Base-by-base conservation (phyloP, 2,329 filamentous ascomycete genomes). In the Knufia fluminis region DNA sequence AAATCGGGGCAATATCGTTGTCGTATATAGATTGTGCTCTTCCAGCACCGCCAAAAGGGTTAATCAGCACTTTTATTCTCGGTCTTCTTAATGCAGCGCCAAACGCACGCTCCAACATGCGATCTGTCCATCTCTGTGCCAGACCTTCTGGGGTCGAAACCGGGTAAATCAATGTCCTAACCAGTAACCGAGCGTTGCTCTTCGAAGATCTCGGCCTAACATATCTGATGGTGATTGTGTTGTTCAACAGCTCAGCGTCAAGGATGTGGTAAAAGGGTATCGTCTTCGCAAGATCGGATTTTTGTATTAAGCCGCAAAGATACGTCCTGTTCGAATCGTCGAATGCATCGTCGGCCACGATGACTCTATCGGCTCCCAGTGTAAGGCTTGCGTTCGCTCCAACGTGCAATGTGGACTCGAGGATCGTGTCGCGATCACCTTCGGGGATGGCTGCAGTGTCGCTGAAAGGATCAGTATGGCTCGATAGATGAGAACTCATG, bases 11-110 rank as follows among this genome's bases (percentile, higher is more conserved):
- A 40, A 90, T 85, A 55, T 91, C 76, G 39, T 76, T 77, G 50
- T 81, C 71, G 76, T 89, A 97, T 55, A 82, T 76, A 62, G 80
- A 85, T 53, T 78, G 70, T 1, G 89, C 91, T 35, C 72, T 71
- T 14, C 91, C 91, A 36, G 88, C 85, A 0, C 92, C 92, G 12
- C 89, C 87, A 60, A 90, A 85, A 0, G 92, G 92, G 65, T 98
- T 98, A 54, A 98, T 76, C 38, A 97, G 71, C 10, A 97, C 82
- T 65, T 92, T 94, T 54, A 92, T 82, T 41, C 87, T 80, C 66
- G 89, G 92, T 51, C 74, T 76, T 47, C 75, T 76, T 60, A 84
- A 79, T 1, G 85, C 77, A 6, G 72, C 70, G 49, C 71, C 83
- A 61, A 95, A 96, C 20, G 90, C 80, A 41, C 76, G 75, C 31